These are phyloP conservation scores for Kodamaea kaohsiungensis DNA, from an alignment of 805 yeast species.

Conservation along the genomic window DNA sequence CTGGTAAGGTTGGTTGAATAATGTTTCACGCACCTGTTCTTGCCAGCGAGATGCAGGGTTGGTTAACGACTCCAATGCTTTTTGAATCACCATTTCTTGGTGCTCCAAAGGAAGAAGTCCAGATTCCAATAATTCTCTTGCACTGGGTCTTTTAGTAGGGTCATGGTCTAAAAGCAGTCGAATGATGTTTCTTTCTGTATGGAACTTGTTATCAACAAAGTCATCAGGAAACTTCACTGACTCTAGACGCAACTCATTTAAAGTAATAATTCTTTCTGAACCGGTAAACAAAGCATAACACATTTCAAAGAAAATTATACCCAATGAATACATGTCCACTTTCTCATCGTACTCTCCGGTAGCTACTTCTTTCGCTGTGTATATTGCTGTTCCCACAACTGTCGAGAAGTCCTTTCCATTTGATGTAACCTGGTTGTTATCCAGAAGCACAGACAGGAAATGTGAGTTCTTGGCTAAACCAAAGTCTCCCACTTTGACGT, in stretches of 20 bases:
- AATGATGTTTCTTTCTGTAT: constrained; percentile 68
- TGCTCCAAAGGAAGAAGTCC: constrained; percentile 87
- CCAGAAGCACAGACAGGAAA: constrained; percentile 36
- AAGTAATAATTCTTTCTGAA: constrained; percentile 84
- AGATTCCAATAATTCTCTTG: constrained; percentile 69
- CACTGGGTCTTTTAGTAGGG: constrained; percentile 78
- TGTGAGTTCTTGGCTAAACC: constrained; percentile 94
- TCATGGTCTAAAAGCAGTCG: constrained; percentile 71
- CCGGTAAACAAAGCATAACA: constrained; percentile 80
- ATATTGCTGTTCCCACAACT: constrained; percentile 90
- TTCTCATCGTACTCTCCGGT: constrained; percentile 86
- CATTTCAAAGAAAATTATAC: constrained; percentile 96
- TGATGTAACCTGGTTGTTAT: constrained; percentile 40
- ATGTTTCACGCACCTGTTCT: constrained; percentile 81
- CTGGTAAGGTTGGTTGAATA: constrained; percentile 83
- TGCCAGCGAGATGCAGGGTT: constrained; percentile 95
- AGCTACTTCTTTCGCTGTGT: constrained; percentile 87
- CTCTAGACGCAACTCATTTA: constrained; percentile 62
- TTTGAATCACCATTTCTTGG: constrained; percentile 86
- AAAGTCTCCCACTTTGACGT: constrained; percentile 94
- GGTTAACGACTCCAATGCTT: constrained; percentile 80
- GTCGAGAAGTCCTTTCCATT: constrained; percentile 76
- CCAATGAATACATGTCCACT: constrained; percentile 93
- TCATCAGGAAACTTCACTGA: constrained; percentile 69
- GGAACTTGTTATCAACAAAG: constrained; percentile 55